phyloP scores from a whole-genome alignment of 2,329 filamentous ascomycete species.

The Pochonia chlamydosporia region DNA sequence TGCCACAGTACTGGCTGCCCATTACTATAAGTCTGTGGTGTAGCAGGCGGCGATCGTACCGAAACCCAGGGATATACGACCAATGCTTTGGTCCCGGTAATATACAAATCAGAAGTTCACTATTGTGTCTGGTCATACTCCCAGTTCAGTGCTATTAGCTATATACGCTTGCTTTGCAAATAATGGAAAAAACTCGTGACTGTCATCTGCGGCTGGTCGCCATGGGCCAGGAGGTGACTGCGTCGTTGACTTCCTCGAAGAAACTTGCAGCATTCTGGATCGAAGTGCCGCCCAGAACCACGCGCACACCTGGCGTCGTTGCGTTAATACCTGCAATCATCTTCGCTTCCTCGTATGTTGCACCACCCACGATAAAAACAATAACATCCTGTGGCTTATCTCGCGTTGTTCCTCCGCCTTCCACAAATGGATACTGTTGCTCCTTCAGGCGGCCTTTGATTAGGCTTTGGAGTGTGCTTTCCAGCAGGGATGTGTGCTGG shows the following conservation, averaged over 20 bases:
- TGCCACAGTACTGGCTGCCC: too few relatives aligned
- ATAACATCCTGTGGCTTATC: constrained; percentile 97
- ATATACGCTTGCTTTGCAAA: not conserved
- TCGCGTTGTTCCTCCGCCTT: constrained; percentile 76
- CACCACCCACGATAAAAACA: constrained; percentile 88
- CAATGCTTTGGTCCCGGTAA: too few relatives aligned
- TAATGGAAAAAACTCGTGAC: not conserved
- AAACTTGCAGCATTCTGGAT: constrained; percentile 87
- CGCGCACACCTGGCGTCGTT: constrained; percentile 77
- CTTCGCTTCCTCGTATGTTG: constrained; percentile 95
- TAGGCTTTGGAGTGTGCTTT: constrained; percentile 82
- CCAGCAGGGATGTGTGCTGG: constrained; percentile 85
- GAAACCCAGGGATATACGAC: too few relatives aligned
- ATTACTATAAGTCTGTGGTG: too few relatives aligned
- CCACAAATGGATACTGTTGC: constrained; percentile 87
- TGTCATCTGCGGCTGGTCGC: constrained; percentile 25
- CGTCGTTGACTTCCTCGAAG: constrained; percentile 85
- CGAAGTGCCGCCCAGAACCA: constrained; percentile 83
- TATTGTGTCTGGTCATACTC: too few relatives aligned
- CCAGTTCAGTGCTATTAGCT: too few relatives aligned
- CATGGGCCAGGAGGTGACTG: constrained; percentile 81
- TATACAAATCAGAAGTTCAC: too few relatives aligned
- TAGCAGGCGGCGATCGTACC: too few relatives aligned
- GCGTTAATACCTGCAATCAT: constrained; percentile 94
- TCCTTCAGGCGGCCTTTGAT: constrained; percentile 87